Base-by-base conservation (phyloP, 495 filamentous ascomycete species). In the Penicillium daleae region DNA sequence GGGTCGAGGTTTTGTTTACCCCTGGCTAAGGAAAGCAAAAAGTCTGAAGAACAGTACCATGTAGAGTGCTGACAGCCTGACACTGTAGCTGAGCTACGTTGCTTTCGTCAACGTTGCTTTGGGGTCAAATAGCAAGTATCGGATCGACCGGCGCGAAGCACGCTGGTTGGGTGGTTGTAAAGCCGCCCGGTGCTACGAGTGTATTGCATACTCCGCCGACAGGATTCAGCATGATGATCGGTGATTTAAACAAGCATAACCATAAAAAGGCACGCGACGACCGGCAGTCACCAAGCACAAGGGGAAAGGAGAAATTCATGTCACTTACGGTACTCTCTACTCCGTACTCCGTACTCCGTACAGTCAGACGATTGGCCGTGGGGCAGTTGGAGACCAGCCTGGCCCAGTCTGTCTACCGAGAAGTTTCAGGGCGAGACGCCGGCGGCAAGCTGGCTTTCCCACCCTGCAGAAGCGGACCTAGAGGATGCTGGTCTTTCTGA, bases 351-450 rank as follows among this genome's bases (percentile, higher is more conserved):
- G n/a, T n/a, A n/a, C n/a, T n/a, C n/a, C n/a, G n/a, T 50, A 24
- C 48, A 26, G 48, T 50, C 48, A 50, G 22, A 15, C 48, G 24
- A 50, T 50, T 24, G 17, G 24, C 48, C 48, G 48, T 26, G 27
- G 48, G 27, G 48, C 6, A 50, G 22, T n/a, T 1, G 22, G 15
- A 9, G 22, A 50, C 22, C 24, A 9, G 48, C 19, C 24, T 50
- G 48, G 48, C 15, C 35, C 58, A 53, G 29, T 56, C 51, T 56
- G 27, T 56, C 51, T 24, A 26, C 24, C 44, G 26, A 53, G 10
- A 19, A 33, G 50, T 58, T 19, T 62, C 33, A 66, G 59, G 62
- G 66, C 66, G 66, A 54, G 58, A 68, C 66, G 66, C 66, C 56
- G 59, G 65, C 61, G 65, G 42, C 62, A 65, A 59, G 29, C n/a